A percentile compares a stretch with the other conserved stretches of the same genome.
Conservation (phyloP, 1,284 basidiomycete species). For the Malassezia pachydermatis region DNA sequence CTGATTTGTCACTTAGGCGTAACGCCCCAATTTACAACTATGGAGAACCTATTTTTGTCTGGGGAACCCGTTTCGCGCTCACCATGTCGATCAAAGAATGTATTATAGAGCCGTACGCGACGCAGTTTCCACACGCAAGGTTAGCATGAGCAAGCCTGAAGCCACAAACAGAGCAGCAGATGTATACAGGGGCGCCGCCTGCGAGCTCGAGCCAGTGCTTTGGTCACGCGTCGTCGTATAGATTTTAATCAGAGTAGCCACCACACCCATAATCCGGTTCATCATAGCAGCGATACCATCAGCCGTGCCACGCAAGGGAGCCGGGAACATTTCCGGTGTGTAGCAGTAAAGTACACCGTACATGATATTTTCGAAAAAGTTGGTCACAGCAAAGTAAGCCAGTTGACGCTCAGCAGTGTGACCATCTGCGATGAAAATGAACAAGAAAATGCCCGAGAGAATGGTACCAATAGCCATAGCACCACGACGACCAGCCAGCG, state of each 20-base stretch:
- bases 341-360: slow-evolving; percentile 33
- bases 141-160: slow-evolving; percentile 27
- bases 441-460: slow-evolving; percentile 42
- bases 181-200: slow-evolving; percentile 25
- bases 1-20: too few relatives aligned
- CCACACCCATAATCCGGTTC: slow-evolving; percentile 34
- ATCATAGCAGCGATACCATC: slow-evolving; percentile 36
- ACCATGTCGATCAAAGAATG: too few relatives aligned
- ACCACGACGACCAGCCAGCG: slow-evolving; percentile 33
- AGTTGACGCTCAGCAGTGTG: slow-evolving; percentile 25
- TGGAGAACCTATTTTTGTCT: too few relatives aligned
- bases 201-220: too few relatives aligned
- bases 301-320: slow-evolving; percentile 40
- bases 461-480: slow-evolving; percentile 42
- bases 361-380: slow-evolving; percentile 31
- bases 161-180: slow-evolving; percentile 34
- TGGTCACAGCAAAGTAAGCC: slow-evolving; percentile 31
- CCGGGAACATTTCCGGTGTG: slow-evolving; percentile 40
- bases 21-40: too few relatives aligned
- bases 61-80: too few relatives aligned
- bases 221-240: slow-evolving; percentile 24
- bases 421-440: slow-evolving; percentile 31
- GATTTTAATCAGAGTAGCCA: slow-evolving; percentile 41
- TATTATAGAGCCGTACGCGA: slow-evolving; percentile 1
- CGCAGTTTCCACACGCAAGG: slow-evolving; percentile 27